Base-by-base conservation (phyloP, 208 protist genomes). In the Borovskyia barvae region DNA sequence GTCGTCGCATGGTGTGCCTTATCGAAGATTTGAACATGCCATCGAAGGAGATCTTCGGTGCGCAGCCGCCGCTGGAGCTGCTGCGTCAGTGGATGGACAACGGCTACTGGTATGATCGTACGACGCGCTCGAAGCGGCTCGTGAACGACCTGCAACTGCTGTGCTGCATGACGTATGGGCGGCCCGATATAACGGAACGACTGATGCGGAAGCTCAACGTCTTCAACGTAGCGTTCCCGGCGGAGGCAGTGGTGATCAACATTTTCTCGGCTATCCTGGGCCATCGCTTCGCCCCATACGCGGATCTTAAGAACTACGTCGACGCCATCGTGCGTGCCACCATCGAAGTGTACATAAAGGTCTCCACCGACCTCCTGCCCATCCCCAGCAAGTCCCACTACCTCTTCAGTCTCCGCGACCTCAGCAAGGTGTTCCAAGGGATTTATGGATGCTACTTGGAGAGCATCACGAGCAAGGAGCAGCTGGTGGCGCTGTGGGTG, bases 11-110 rank as follows among this genome's bases (percentile, higher is more conserved):
- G 80, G 79, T 99, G 46, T 92, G 94, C 54, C 97, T 99, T 62
- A 81, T 99, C 45, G 98, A 99, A 82, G 98, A 99, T 60, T 79
- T 99, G 14, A 99, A 99, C 70, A 99, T 99, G 97, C 98, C 98
- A 3, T 77, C 87, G 12, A 97, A 97, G 77, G 97, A 99, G 69
- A 85, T 90, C 48, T 99, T 98, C 71, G 97, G 97, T n/a, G 94
- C 95, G 24, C 97, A 99, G 82, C 97, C 98, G 15, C 97, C 97
- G 43, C 85, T 99, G 25, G 97, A 99, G 82, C 75, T 99, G 39
- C 72, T 99, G 51, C 78, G 97, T 35, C 96, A 98, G 77, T 98
- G 93, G 93, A 87, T 99, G 54, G 95, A 99, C 58, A 98, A 98
- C 74, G 94, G 94, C 19, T 97, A 93, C 66, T 99, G 97, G 97